Conservation (phyloP, 371 early-diverging fungal genomes). For the Zychaea mexicana region DNA sequence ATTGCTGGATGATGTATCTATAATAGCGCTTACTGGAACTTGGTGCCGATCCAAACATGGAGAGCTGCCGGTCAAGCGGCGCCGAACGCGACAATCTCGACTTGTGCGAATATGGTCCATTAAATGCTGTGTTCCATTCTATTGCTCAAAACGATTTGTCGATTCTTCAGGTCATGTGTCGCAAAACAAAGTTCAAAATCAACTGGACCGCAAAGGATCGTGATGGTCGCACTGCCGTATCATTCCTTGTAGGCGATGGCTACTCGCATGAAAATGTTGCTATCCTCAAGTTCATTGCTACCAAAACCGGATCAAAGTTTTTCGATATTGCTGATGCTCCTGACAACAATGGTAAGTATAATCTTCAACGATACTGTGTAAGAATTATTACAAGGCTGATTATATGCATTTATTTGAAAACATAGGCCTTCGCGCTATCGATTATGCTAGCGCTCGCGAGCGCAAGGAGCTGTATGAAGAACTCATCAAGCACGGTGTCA, state of each 20-base stretch:
- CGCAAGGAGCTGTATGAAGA: conserved; percentile 18
- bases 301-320: not conserved
- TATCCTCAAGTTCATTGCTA: conserved; percentile 29
- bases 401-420: not conserved
- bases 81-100: conserved; percentile 3
- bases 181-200: conserved; percentile 15
- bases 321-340: conserved; percentile 8
- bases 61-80: conserved; percentile 25
- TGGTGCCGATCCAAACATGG: conserved; percentile 44
- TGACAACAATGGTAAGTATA: conserved; percentile 27
- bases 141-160: conserved; percentile 33
- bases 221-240: conserved; percentile 37
- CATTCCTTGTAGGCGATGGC: conserved; percentile 28
- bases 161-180: conserved; percentile 15
- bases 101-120: conserved; percentile 5
- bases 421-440: conserved; percentile 25
- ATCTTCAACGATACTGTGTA: not conserved
- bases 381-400: not conserved
- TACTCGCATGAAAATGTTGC: conserved; percentile 42
- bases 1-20: not conserved
- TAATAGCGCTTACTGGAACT: conserved; percentile 36
- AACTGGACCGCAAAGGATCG: conserved; percentile 39
- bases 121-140: conserved; percentile 50
- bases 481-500: conserved; percentile 15
- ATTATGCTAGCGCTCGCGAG: conserved; percentile 22